phyloP scores from a whole-genome alignment of 371 early-diverging fungal species.

The Apophysomyces variabilis region DNA sequence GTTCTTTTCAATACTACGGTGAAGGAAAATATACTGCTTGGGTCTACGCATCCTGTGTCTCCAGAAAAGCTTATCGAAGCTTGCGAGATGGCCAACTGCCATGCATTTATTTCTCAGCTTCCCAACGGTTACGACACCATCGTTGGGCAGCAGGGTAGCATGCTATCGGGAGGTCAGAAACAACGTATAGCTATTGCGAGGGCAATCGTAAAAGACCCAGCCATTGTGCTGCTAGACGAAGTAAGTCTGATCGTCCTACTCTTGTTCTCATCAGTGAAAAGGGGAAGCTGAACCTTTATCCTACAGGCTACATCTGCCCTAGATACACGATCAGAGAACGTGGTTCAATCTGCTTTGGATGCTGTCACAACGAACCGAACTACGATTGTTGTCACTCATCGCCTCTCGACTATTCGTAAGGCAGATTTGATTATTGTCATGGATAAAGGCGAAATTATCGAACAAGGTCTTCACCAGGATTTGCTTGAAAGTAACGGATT shows the following conservation, averaged over 20 bases:
- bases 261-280: too few relatives aligned
- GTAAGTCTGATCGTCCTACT: conserved; percentile 6
- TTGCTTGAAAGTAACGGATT: conserved; percentile 43
- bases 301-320: conserved; percentile 61
- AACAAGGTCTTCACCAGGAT: conserved; percentile 69
- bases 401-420: conserved; percentile 73
- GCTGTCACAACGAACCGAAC: conserved; percentile 71
- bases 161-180: conserved; percentile 63
- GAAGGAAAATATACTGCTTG: conserved; percentile 32
- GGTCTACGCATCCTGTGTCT: conserved; percentile 36
- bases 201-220: conserved; percentile 72
- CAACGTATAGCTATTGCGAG: conserved; percentile 74
- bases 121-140: conserved; percentile 76
- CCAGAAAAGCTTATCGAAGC: conserved; percentile 49
- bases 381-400: conserved; percentile 89
- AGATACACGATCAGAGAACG: conserved; percentile 66
- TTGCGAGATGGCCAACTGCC: conserved; percentile 68
- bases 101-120: conserved; percentile 72
- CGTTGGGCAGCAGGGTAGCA: conserved; percentile 64
- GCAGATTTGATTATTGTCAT: conserved; percentile 82
- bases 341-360: conserved; percentile 80
- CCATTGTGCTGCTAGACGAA: conserved; percentile 61
- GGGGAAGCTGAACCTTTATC: not conserved
- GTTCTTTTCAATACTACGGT: conserved; percentile 60
- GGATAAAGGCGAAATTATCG: conserved; percentile 66